phyloP scores from a whole-genome alignment of 768 basidiomycete genomes.

The Leccinum broughii region DNA sequence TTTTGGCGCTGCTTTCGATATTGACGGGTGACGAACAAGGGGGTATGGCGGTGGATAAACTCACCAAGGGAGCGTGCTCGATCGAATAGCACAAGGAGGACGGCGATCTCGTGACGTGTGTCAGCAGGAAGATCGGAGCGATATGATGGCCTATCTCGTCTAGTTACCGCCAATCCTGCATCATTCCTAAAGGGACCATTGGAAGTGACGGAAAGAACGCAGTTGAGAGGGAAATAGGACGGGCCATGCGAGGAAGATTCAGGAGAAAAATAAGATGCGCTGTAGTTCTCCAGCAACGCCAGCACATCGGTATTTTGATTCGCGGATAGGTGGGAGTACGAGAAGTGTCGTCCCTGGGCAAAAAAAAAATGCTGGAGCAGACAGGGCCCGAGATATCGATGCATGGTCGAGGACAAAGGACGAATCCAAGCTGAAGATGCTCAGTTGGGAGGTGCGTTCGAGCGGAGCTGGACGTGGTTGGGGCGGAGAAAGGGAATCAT shows the following conservation, averaged over 20 bases:
- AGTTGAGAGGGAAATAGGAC: constrained; percentile 2
- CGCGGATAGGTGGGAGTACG: no score
- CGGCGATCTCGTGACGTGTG: neutral
- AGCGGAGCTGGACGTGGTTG: constrained; percentile 37
- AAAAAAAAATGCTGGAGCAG: neutral
- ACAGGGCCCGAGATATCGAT: neutral
- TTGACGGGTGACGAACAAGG: neutral
- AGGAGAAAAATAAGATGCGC: neutral
- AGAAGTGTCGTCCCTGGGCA: neutral
- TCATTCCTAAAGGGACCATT: neutral
- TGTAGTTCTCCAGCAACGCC: neutral
- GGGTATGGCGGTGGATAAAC: neutral
- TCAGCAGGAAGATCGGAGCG: neutral
- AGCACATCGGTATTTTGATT: neutral
- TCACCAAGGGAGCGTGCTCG: neutral
- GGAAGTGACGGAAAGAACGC: neutral
- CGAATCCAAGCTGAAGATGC: neutral
- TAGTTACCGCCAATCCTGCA: neutral
- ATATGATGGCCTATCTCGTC: neutral
- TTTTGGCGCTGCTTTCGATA: neutral
- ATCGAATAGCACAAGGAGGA: neutral
- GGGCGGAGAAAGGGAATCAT: constrained; percentile 35
- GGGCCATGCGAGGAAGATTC: constrained; percentile 7
- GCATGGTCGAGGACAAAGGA: neutral
- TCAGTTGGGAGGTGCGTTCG: constrained; percentile 22